A percentile compares a stretch with the other conserved stretches of the same genome.
phyloP scores from a whole-genome alignment of 2,329 filamentous ascomycete genomes.

The Plenodomus tracheiphilus region DNA sequence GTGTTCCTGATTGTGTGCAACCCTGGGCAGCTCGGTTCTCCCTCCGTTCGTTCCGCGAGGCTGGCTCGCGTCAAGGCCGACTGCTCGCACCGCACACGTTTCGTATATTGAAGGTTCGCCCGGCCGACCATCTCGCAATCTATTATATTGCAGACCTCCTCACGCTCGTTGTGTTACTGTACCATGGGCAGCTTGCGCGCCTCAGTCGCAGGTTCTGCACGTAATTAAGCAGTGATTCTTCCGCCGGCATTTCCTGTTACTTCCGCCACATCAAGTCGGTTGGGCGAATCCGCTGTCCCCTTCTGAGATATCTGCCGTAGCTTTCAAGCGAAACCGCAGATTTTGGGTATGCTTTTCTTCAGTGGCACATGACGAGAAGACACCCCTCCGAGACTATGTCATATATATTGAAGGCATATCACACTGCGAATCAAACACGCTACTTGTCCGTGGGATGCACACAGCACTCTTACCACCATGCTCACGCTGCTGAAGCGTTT shows the following conservation, averaged over 20 bases:
- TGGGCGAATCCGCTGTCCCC: slow-evolving; percentile 4
- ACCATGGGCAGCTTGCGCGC: slow-evolving; percentile 10
- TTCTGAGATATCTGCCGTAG: slow-evolving; percentile 5
- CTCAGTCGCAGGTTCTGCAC: slow-evolving; percentile 17
- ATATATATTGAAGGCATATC: slow-evolving; percentile 23
- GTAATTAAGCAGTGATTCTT: slow-evolving; percentile 28
- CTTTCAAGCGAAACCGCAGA: background rate
- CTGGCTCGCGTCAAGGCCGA: slow-evolving; percentile 19
- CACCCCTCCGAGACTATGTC: background rate
- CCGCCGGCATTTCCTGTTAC: slow-evolving; percentile 29
- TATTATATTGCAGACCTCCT: slow-evolving; percentile 36
- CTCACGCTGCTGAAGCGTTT: slow-evolving; percentile 9
- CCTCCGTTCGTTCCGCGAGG: slow-evolving; percentile 15
- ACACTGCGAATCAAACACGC: slow-evolving; percentile 14
- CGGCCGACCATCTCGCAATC: slow-evolving; percentile 28
- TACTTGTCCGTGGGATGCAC: slow-evolving; percentile 1
- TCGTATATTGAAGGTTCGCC: slow-evolving; percentile 28
- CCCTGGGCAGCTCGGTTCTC: background rate
- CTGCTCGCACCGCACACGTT: slow-evolving; percentile 20
- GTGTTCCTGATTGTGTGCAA: slow-evolving; percentile 5
- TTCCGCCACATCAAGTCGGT: background rate
- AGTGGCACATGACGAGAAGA: background rate
- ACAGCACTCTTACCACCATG: background rate
- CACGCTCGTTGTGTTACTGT: slow-evolving; percentile 11
- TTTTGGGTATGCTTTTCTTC: background rate